A percentile compares a stretch with the other conserved stretches of the same genome.
Evolutionary conservation across 768 basidiomycete species (phyloP).

Genomic region (Naganishia randhawae): DNA sequence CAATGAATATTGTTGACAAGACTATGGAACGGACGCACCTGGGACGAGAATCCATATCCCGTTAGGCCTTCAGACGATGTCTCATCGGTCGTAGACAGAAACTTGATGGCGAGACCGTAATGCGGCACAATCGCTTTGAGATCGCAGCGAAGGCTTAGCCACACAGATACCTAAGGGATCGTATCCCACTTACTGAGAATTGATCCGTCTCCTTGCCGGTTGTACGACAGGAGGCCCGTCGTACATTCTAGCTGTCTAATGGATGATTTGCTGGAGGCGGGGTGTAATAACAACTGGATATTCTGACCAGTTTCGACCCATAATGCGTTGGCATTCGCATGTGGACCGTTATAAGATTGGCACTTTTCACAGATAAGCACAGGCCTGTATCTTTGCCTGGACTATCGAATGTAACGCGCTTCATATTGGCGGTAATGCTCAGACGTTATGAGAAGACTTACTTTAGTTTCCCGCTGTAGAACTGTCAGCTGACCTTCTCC

Average conservation of each 20-base stretch:
- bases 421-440: background rate
- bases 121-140: background rate
- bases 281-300: background rate
- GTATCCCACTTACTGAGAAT: background rate
- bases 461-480: slow-evolving; percentile 77
- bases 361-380: slow-evolving; percentile 75
- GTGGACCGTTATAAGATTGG: background rate
- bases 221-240: background rate
- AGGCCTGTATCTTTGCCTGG: background rate
- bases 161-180: background rate
- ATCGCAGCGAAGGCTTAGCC: background rate
- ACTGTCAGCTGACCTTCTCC: slow-evolving; percentile 87
- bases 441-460: slow-evolving; percentile 45
- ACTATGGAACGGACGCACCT: background rate
- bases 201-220: slow-evolving; percentile 15
- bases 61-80: background rate
- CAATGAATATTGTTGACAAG: background rate
- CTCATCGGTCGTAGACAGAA: background rate
- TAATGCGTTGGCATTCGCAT: slow-evolving; percentile 2
- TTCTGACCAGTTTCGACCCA: background rate
- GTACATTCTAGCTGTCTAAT: background rate
- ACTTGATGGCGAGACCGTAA: background rate
- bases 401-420: background rate
- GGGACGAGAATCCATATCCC: background rate
- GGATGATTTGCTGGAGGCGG: background rate